phyloP scores from a whole-genome alignment of 805 yeast genomes.

The Clavispora santaluciae region DNA sequence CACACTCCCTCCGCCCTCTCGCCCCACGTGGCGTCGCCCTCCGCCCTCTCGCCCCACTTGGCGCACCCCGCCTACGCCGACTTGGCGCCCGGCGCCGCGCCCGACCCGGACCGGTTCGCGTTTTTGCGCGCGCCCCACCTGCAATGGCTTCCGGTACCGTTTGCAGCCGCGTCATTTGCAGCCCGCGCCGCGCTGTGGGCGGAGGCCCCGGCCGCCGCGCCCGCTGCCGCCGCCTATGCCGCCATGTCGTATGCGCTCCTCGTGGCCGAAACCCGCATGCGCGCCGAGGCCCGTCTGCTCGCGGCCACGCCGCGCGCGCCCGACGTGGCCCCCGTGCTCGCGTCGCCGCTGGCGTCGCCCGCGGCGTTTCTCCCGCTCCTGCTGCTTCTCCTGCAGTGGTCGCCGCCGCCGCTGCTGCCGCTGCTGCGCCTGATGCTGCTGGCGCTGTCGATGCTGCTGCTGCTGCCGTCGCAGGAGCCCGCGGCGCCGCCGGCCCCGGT shows the following conservation, averaged over 20 bases:
- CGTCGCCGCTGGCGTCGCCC: neutral
- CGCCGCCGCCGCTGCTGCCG: neutral
- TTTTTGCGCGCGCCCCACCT: slow-evolving; percentile 3
- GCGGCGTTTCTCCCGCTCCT: no score
- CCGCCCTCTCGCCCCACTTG: no score
- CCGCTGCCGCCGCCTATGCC: slow-evolving; percentile 4
- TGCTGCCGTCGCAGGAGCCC: neutral
- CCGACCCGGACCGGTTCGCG: slow-evolving; percentile 1
- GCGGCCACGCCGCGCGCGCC: neutral
- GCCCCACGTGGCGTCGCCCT: no score
- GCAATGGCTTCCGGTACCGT: neutral
- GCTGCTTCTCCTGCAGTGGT: neutral
- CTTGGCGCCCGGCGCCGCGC: no score
- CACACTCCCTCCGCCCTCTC: no score
- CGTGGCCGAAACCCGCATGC: slow-evolving; percentile 3
- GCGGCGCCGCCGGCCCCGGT: neutral
- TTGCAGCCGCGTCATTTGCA: neutral
- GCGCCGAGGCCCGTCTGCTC: slow-evolving; percentile 1
- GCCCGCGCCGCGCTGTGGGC: neutral
- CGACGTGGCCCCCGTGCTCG: neutral
- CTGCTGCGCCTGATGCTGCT: neutral
- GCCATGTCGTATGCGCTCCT: slow-evolving; percentile 6
- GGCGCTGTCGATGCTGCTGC: neutral
- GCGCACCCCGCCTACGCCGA: no score
- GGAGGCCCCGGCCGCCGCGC: neutral